phyloP scores from a whole-genome alignment of 352 stramenopile genomes.

The Phytophthora pisi region DNA sequence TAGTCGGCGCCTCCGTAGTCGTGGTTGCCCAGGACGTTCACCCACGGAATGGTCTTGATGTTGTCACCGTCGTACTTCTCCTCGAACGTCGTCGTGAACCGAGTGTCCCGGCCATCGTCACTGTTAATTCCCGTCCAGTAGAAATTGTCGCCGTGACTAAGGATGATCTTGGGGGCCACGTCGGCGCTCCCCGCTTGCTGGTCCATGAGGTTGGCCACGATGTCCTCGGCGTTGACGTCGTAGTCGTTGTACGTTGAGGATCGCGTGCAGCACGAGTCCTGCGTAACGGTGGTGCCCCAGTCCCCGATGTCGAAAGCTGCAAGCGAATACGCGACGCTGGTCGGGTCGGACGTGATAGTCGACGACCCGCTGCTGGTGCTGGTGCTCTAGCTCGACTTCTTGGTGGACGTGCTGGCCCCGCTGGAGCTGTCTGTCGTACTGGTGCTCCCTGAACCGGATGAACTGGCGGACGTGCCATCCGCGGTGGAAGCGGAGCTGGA shows the following conservation, averaged over 20 bases:
- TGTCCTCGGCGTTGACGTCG: conserved; percentile 64
- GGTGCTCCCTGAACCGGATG: conserved; percentile 20
- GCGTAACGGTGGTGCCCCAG: conserved; percentile 64
- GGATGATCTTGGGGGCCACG: conserved; percentile 55
- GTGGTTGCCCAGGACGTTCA: conserved; percentile 71
- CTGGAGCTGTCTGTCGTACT: conserved; percentile 15
- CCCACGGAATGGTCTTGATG: conserved; percentile 55
- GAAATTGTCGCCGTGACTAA: conserved; percentile 70
- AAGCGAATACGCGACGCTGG: conserved; percentile 44
- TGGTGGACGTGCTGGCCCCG: conserved; percentile 19
- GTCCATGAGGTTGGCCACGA: conserved; percentile 62
- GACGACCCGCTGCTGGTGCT: conserved; percentile 24
- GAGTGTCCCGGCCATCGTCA: conserved; percentile 41
- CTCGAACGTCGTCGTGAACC: conserved; percentile 61
- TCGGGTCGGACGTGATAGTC: conserved; percentile 38
- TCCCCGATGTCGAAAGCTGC: conserved; percentile 74
- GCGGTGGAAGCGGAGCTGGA: conserved; percentile 31
- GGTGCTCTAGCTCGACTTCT: conserved; percentile 15
- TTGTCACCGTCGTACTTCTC: conserved; percentile 42
- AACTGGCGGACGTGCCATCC: conserved; percentile 14
- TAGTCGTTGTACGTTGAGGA: conserved; percentile 57
- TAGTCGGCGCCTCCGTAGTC: conserved; percentile 63
- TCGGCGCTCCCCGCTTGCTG: conserved; percentile 45
- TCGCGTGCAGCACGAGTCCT: conserved; percentile 73
- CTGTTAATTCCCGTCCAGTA: conserved; percentile 68